Conservation (phyloP, 352 stramenopile species). For the Phytophthora syringae region DNA sequence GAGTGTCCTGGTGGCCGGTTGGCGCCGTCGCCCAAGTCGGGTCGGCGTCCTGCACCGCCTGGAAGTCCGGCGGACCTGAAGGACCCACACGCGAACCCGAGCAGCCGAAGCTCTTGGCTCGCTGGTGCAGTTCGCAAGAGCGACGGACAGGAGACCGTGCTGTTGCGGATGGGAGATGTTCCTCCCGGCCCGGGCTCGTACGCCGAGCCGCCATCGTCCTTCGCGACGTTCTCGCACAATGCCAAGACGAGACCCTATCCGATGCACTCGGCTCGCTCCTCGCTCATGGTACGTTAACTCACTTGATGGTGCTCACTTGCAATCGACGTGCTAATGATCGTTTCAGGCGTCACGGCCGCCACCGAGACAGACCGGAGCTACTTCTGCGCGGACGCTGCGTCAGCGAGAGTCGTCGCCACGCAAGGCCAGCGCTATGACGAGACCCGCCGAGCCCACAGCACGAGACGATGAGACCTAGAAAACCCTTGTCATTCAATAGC, state of each 20-base stretch:
- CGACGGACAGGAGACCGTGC: slow-evolving; percentile 74
- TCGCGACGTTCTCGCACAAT: slow-evolving; percentile 80
- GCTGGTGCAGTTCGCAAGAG: slow-evolving; percentile 78
- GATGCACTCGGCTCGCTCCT: slow-evolving; percentile 13
- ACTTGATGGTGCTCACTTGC: slow-evolving; percentile 2
- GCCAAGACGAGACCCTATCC: slow-evolving; percentile 43
- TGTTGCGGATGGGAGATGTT: slow-evolving; percentile 77
- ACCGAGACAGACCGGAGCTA: slow-evolving; percentile 22
- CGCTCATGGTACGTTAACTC: slow-evolving; percentile 26
- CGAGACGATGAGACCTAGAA: slow-evolving; percentile 18
- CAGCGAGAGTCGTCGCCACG: slow-evolving; percentile 4
- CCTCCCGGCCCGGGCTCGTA: slow-evolving; percentile 76
- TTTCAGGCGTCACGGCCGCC: slow-evolving; percentile 33
- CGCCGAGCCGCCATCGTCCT: slow-evolving; percentile 71
- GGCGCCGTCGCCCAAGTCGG: slow-evolving; percentile 54
- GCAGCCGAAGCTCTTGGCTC: slow-evolving; percentile 83
- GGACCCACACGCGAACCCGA: slow-evolving; percentile 80
- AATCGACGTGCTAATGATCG: slow-evolving; percentile 18
- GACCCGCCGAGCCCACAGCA: slow-evolving; percentile 25
- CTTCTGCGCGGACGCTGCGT: slow-evolving; percentile 13
- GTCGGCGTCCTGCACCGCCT: slow-evolving; percentile 42
- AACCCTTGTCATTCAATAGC: neutral
- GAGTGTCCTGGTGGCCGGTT: slow-evolving; percentile 70
- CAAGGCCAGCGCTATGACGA: slow-evolving; percentile 24
- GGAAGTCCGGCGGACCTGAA: slow-evolving; percentile 52